A percentile compares a stretch with the other conserved stretches of the same genome.
phyloP scores from a whole-genome alignment of 352 stramenopile species.

The Pythium vanterpoolii region DNA sequence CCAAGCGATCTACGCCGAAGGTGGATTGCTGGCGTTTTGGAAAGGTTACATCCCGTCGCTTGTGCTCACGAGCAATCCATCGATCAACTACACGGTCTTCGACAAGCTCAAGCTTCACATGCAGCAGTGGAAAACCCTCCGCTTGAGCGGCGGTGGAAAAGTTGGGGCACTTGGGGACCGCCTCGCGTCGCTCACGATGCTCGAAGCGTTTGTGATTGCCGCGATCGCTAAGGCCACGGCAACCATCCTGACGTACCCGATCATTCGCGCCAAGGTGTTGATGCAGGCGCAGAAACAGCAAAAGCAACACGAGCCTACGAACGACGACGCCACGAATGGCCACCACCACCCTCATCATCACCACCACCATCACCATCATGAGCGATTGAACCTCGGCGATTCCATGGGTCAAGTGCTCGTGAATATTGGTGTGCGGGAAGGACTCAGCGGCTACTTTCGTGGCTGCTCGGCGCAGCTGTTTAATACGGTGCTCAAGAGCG shows the following conservation, averaged over 20 bases:
- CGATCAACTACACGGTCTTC: slow-evolving; percentile 89
- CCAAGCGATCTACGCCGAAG: slow-evolving; percentile 65
- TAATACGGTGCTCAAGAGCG: slow-evolving; percentile 83
- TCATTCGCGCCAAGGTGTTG: slow-evolving; percentile 88
- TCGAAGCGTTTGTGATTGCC: slow-evolving; percentile 79
- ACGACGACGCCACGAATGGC: background rate
- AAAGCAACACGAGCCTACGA: slow-evolving; percentile 32
- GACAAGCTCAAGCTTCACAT: slow-evolving; percentile 79
- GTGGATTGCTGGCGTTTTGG: slow-evolving; percentile 79
- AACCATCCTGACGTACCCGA: slow-evolving; percentile 83
- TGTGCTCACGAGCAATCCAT: slow-evolving; percentile 85
- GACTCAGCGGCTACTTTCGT: slow-evolving; percentile 60
- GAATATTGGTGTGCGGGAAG: slow-evolving; percentile 62
- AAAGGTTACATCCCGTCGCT: slow-evolving; percentile 87
- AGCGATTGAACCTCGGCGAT: slow-evolving; percentile 41
- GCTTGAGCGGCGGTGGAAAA: slow-evolving; percentile 16
- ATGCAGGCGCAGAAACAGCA: slow-evolving; percentile 80
- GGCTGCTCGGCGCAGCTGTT: slow-evolving; percentile 78
- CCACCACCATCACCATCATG: slow-evolving; percentile 33
- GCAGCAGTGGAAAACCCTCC: slow-evolving; percentile 48
- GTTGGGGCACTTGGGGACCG: slow-evolving; percentile 34
- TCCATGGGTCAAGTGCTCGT: slow-evolving; percentile 71
- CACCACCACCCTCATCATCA: slow-evolving; percentile 26
- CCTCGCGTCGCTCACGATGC: slow-evolving; percentile 49
- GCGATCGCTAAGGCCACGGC: slow-evolving; percentile 81